Evolutionary conservation across 805 yeast genomes (phyloP).

Genomic region (Saccharomycopsis fodiens): DNA sequence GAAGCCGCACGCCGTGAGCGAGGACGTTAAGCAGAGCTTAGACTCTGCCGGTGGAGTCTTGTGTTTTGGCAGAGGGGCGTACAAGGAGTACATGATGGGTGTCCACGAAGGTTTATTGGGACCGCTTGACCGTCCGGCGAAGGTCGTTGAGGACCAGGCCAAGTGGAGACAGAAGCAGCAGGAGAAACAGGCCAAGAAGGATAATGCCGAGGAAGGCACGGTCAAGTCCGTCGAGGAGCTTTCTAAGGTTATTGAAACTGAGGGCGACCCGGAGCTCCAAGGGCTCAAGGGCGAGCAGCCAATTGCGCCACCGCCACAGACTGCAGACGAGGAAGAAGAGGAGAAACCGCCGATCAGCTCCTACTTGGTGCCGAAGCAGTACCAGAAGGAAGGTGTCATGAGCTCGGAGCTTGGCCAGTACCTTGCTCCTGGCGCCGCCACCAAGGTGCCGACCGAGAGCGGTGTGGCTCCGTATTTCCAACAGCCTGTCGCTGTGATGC

Average conservation of each 20-base stretch:
- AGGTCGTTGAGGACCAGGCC: slow-evolving; percentile 22
- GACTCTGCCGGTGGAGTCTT: slow-evolving; percentile 71
- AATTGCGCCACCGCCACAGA: slow-evolving; percentile 7
- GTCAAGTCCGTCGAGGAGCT: slow-evolving; percentile 10
- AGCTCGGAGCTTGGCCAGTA: slow-evolving; percentile 52
- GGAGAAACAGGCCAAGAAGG: slow-evolving; percentile 10
- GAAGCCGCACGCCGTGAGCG: slow-evolving; percentile 27
- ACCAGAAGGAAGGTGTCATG: slow-evolving; percentile 36
- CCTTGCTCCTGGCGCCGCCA: slow-evolving; percentile 22
- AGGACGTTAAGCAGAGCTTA: slow-evolving; percentile 38
- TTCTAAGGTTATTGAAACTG: slow-evolving; percentile 10
- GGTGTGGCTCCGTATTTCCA: slow-evolving; percentile 54
- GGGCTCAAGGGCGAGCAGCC: slow-evolving; percentile 5
- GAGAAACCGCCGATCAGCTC: slow-evolving; percentile 35
- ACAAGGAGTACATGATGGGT: slow-evolving; percentile 85
- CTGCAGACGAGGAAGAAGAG: slow-evolving; percentile 17
- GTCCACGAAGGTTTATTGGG: slow-evolving; percentile 93
- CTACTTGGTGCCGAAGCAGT: slow-evolving; percentile 54
- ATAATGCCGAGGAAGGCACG: slow-evolving; percentile 13
- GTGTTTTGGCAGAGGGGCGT: slow-evolving; percentile 93
- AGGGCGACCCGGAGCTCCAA: slow-evolving; percentile 19
- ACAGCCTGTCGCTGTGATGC: slow-evolving; percentile 71
- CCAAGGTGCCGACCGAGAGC: slow-evolving; percentile 25
- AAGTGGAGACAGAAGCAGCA: slow-evolving; percentile 9
- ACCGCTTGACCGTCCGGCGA: slow-evolving; percentile 56